Conservation (phyloP, 352 stramenopile species). For the Pelagophyceae sp. region DNA sequence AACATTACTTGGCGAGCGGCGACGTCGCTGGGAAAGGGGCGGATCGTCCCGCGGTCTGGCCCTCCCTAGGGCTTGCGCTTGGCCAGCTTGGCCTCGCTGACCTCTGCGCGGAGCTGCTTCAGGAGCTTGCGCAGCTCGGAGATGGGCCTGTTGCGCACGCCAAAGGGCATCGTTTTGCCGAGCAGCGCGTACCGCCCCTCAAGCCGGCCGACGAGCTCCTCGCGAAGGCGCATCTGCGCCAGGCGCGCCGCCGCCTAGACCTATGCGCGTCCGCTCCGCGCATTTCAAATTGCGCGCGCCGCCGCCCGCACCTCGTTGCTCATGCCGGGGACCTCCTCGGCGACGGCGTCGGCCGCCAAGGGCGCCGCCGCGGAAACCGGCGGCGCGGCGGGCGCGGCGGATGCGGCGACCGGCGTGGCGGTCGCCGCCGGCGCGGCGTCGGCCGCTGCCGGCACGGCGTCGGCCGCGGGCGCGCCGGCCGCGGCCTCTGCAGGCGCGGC, state of each 20-base stretch:
- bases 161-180: constrained; percentile 4
- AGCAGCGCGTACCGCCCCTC: background rate
- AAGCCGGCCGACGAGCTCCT: background rate
- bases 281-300: background rate
- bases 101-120: background rate
- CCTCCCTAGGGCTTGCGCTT: no score
- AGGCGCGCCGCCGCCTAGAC: background rate
- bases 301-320: background rate
- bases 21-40: no score
- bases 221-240: background rate
- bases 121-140: background rate
- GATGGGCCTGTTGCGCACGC: background rate
- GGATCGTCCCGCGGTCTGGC: no score
- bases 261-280: background rate
- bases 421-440: background rate
- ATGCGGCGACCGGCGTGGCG: background rate
- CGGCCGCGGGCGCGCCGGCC: no score
- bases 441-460: no score
- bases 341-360: background rate
- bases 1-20: no score
- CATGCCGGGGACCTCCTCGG: background rate
- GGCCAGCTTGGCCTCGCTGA: no score
- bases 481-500: no score
- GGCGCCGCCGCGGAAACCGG: no score
- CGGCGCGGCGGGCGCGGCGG: no score